Conservation (phyloP, 1,284 basidiomycete genomes). For the Sporisorium sorghi region DNA sequence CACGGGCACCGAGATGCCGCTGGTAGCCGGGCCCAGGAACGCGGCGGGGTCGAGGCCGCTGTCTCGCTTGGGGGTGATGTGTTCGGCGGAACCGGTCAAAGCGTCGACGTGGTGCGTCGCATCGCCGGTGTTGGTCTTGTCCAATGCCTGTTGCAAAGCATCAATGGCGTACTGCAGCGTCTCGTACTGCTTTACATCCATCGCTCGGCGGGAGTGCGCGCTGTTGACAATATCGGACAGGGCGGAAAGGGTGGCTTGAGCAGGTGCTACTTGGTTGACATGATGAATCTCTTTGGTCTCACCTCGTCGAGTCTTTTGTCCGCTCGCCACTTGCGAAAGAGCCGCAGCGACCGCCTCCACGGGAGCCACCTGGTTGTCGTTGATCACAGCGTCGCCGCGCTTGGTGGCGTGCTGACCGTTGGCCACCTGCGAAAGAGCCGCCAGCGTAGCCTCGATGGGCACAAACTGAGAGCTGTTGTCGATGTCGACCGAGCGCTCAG, state of each 20-base stretch:
- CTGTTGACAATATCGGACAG: conserved; percentile 54
- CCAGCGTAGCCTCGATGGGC: conserved; percentile 46
- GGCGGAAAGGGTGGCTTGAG: conserved; percentile 53
- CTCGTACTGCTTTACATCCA: conserved; percentile 52
- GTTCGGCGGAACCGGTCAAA: conserved; percentile 38
- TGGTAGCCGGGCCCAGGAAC: conserved; percentile 21
- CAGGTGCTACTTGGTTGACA: conserved; percentile 50
- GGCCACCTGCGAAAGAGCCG: conserved; percentile 38
- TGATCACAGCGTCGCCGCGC: conserved; percentile 20
- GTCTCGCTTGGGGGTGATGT: conserved; percentile 21
- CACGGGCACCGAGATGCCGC: conserved; percentile 41
- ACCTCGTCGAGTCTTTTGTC: conserved; percentile 48
- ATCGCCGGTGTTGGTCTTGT: conserved; percentile 48
- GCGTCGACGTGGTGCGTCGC: conserved; percentile 45
- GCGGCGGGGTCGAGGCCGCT: conserved; percentile 18
- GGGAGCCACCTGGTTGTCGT: conserved; percentile 43
- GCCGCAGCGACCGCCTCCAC: conserved; percentile 39
- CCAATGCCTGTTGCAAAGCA: conserved; percentile 34
- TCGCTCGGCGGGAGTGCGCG: conserved; percentile 55
- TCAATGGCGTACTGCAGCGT: conserved; percentile 35
- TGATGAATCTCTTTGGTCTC: conserved; percentile 35
- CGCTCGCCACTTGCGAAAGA: conserved; percentile 39
- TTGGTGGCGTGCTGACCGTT: conserved; percentile 29
- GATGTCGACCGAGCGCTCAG: conserved; percentile 9
- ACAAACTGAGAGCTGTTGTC: conserved; percentile 41